These are phyloP conservation scores for Suillus tomentosus DNA, from an alignment of 768 basidiomycete species.

Conservation along the genomic window DNA sequence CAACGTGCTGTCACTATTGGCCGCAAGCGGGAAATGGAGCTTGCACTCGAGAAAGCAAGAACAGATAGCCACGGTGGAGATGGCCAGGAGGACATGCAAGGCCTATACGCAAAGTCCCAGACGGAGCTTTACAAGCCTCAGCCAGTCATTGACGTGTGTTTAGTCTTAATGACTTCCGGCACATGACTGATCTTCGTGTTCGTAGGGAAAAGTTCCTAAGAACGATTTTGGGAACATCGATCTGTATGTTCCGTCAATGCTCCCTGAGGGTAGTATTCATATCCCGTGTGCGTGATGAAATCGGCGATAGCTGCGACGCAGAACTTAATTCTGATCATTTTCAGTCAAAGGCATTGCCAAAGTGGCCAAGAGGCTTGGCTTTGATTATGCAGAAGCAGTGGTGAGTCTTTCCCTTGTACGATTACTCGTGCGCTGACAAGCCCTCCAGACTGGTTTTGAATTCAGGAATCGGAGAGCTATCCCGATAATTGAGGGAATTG, in stretches of 20 bases:
- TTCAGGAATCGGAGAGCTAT: constrained; percentile 91
- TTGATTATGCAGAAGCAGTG: constrained; percentile 94
- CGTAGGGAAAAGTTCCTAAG: constrained; percentile 88
- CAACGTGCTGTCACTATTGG: constrained; percentile 80
- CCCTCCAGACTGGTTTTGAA: constrained; percentile 85
- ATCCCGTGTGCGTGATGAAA: constrained; percentile 74
- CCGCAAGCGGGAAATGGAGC: constrained; percentile 71
- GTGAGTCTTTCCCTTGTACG: constrained; percentile 51
- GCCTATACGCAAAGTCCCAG: constrained; percentile 82
- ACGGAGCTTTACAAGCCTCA: constrained; percentile 80
- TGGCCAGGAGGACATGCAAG: constrained; percentile 74
- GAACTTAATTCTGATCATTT: constrained; percentile 18
- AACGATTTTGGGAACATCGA: constrained; percentile 98
- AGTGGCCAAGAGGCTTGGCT: constrained; percentile 81
- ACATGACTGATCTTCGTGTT: constrained; percentile 14
- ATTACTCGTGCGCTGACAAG: constrained; percentile 10
- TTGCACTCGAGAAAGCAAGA: constrained; percentile 46
- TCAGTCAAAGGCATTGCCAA: constrained; percentile 86
- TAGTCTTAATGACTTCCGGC: constrained; percentile 9
- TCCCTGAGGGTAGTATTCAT: constrained; percentile 84
- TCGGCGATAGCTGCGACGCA: constrained; percentile 15
- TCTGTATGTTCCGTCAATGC: constrained; percentile 92
- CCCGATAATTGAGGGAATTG: constrained; percentile 84
- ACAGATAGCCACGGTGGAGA: constrained; percentile 38
- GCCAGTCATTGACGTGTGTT: constrained; percentile 75